Conservation (phyloP, 2,329 filamentous ascomycete species). For the Teratosphaeria pseudoeucalypti region DNA sequence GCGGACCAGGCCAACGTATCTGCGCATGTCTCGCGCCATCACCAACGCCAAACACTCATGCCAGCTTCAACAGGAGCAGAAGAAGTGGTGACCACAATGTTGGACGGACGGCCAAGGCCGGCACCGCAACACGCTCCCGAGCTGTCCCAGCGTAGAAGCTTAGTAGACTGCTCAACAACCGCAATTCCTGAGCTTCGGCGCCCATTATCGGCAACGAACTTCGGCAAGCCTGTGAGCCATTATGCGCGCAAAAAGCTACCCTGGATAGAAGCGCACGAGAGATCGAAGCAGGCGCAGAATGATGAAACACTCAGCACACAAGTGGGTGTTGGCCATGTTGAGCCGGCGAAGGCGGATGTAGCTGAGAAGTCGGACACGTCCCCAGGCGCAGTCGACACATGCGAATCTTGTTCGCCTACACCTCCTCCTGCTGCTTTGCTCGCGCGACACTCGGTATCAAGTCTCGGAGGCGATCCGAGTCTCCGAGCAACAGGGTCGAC, state of each 20-base stretch:
- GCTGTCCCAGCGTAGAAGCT: background rate
- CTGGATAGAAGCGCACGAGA: constrained; percentile 11
- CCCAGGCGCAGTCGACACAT: background rate
- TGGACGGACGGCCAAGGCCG: background rate
- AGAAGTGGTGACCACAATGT: background rate
- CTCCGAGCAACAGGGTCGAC: constrained; percentile 15
- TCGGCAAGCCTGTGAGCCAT: background rate
- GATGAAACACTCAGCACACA: background rate
- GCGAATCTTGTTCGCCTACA: background rate
- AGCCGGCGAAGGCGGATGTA: background rate
- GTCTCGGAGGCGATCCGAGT: constrained; percentile 6
- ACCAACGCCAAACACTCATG: background rate
- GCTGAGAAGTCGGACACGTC: background rate
- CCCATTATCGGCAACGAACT: background rate
- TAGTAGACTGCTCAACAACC: background rate
- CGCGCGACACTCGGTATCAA: background rate
- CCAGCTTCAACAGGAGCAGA: background rate
- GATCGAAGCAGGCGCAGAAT: constrained; percentile 1
- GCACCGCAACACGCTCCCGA: background rate
- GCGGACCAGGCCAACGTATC: background rate
- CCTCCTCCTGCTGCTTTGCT: background rate
- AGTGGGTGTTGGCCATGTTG: background rate
- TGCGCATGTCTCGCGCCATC: background rate
- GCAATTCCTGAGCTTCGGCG: background rate
- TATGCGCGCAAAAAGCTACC: constrained; percentile 17